Base-by-base conservation (phyloP, 106 monocot species). In the Vanilla planifolia region DNA sequence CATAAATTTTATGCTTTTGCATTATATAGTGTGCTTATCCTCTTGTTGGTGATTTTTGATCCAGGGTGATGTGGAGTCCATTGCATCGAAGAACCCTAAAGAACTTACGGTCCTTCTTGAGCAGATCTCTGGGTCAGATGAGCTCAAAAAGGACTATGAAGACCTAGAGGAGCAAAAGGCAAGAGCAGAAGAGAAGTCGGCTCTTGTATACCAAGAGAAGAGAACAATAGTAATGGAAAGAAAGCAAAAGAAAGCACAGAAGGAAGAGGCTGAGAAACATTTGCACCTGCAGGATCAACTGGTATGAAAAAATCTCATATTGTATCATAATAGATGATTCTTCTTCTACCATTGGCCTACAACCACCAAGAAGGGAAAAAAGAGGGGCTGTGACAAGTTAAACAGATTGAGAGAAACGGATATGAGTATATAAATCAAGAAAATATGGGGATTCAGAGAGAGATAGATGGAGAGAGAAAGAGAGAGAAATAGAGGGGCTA, bases 181-280 rank as follows among this genome's bases (percentile, higher is more conserved):
- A 0, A 67, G 62, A 36, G 98, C 98, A 22, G 85, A 88, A 67
- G 81, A 87, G 67, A 82, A 98, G 61, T 79, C 92, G 44, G 92
- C 92, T 39, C 88, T 98, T 67, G 74, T 80, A 58, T 98, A 98
- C 77, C 88, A 91, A 63, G 88, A 92, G 61, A 98, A 98, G 68
- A 98, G 82, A 65, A 88, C 81, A 47, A 45, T 98, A 5, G 82
- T 82, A 11, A 77, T 85, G 78, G 98, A 98, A 65, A 82, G 88
- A 60, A 98, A 98, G 69, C 98, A 92, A 66, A 98, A 98, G 75
- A 98, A 98, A 75, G 88, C 77, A 48, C 98, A 98, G 41, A 98
- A 98, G 70, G 98, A 98, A 74, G 98, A 98, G 53, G 98, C 98
- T n/a, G 98, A 98, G 80, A 92, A 85, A 39, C 92, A 92, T 88